These are phyloP conservation scores for Candida coleopterorum DNA, from an alignment of 805 yeast species.

Conservation along the genomic window DNA sequence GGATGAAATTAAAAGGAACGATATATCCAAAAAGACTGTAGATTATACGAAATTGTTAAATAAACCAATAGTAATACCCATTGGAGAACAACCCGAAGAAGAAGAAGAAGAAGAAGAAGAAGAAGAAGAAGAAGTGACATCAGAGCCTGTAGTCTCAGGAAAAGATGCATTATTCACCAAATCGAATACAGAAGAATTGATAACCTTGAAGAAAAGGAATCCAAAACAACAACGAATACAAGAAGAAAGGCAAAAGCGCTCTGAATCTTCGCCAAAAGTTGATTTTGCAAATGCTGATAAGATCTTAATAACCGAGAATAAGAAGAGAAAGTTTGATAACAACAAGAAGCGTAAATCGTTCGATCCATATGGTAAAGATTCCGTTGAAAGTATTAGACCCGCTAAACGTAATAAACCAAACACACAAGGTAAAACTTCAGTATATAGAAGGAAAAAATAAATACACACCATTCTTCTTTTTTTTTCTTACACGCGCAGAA, in stretches of 20 bases:
- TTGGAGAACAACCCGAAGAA: slow-evolving; percentile 10
- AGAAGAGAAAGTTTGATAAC: slow-evolving; percentile 13
- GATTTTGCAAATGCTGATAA: slow-evolving; percentile 45
- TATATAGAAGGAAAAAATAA: slow-evolving; percentile 18
- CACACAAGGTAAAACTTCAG: slow-evolving; percentile 33
- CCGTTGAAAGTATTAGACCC: slow-evolving; percentile 51
- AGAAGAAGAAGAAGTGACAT: slow-evolving; percentile 6
- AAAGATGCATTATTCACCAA: slow-evolving; percentile 8
- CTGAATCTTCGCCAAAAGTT: slow-evolving; percentile 18
- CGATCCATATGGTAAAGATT: slow-evolving; percentile 54
- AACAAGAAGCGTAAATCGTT: slow-evolving; percentile 41
- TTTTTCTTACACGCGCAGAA: too few relatives aligned
- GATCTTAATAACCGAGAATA: slow-evolving; percentile 23
- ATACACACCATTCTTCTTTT: too few relatives aligned
- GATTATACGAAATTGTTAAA: slow-evolving; percentile 9
- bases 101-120: slow-evolving; percentile 7
- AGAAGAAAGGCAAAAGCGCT: slow-evolving; percentile 6
- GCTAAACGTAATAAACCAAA: slow-evolving; percentile 41
- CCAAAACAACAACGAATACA: slow-evolving; percentile 5
- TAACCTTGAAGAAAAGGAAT: slow-evolving; percentile 29
- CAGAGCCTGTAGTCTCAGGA: slow-evolving; percentile 5
- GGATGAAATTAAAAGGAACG: slow-evolving; percentile 12
- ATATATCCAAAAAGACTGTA: slow-evolving; percentile 14
- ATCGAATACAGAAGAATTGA: slow-evolving; percentile 31
- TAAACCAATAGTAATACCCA: slow-evolving; percentile 9